Percentiles rank a stretch among this genome's conserved stretches.
Evolutionary conservation across 352 stramenopile species (phyloP).

Genomic region (Phytophthora ohioensis): DNA sequence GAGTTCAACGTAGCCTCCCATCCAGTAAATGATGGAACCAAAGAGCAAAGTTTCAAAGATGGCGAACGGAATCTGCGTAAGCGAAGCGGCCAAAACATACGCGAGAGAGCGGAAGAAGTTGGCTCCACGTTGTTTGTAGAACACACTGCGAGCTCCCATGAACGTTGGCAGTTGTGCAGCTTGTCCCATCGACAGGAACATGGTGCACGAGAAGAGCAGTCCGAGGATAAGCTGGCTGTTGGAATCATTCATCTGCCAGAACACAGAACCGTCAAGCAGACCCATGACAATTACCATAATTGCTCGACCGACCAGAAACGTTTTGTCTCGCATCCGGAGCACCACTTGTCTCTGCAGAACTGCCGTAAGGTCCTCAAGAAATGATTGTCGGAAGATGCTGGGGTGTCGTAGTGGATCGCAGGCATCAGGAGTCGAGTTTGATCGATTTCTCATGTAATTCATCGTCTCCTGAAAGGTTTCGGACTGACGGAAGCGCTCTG

Average conservation of each 20-base stretch:
- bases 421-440: conserved; percentile 15
- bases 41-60: conserved; percentile 86
- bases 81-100: conserved; percentile 74
- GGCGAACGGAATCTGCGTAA: conserved; percentile 63
- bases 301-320: conserved; percentile 50
- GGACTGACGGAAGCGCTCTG: conserved; percentile 56
- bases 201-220: conserved; percentile 88
- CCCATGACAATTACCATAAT: conserved; percentile 76
- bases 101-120: conserved; percentile 90
- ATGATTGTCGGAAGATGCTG: conserved; percentile 59
- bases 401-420: conserved; percentile 26
- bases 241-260: conserved; percentile 65
- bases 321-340: conserved; percentile 67
- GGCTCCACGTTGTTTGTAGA: conserved; percentile 91
- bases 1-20: conserved; percentile 77
- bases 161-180: conserved; percentile 85
- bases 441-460: conserved; percentile 42
- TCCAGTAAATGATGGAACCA: conserved; percentile 90
- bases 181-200: conserved; percentile 88
- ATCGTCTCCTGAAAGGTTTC: conserved; percentile 60
- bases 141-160: conserved; percentile 76
- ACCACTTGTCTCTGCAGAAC: conserved; percentile 70
- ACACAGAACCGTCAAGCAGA: conserved; percentile 69
- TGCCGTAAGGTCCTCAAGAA: conserved; percentile 52
- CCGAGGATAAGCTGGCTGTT: conserved; percentile 79